Evolutionary conservation across 2,329 filamentous ascomycete genomes (phyloP).

Genomic region (Ophiostoma pallidulum): DNA sequence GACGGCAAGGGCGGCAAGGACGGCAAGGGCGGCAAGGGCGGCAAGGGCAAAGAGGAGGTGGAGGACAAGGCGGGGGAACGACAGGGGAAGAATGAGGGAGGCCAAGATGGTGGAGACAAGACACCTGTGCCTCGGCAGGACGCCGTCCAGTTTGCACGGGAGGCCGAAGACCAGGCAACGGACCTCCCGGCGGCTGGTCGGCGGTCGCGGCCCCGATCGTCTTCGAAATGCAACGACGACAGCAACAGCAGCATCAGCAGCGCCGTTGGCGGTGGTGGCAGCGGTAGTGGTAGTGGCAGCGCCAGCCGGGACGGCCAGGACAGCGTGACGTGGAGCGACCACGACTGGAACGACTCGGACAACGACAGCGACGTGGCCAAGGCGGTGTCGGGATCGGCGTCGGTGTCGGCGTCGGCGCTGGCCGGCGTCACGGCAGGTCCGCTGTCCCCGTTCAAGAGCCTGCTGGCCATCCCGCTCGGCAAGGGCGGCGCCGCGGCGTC

Average conservation of each 20-base stretch:
- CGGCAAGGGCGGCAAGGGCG: no score
- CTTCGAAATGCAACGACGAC: constrained; percentile 60
- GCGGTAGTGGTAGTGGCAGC: no score
- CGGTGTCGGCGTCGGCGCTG: constrained; percentile 5
- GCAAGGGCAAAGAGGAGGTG: no score
- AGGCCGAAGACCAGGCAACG: not conserved
- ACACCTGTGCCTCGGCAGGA: no score
- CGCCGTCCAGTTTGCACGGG: no score
- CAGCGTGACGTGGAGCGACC: constrained; percentile 56
- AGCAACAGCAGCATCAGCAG: constrained; percentile 42
- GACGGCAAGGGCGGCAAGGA: no score
- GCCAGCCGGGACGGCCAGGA: constrained; percentile 38
- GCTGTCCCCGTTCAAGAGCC: not conserved
- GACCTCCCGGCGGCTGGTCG: not conserved
- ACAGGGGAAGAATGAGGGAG: no score
- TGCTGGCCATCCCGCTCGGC: not conserved
- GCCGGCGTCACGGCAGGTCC: constrained; percentile 11
- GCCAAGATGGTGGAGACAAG: no score
- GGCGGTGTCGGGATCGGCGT: constrained; percentile 7
- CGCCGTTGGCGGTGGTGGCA: constrained; percentile 26
- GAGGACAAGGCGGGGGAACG: no score
- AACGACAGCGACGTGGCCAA: constrained; percentile 31
- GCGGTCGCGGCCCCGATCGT: constrained; percentile 32
- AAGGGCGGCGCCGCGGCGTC: not conserved
- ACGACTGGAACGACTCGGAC: constrained; percentile 50